Percentiles rank a stretch among this genome's conserved stretches.
Evolutionary conservation across 1,284 basidiomycete genomes (phyloP).

Genomic region (Lignosus rhinocerotis): DNA sequence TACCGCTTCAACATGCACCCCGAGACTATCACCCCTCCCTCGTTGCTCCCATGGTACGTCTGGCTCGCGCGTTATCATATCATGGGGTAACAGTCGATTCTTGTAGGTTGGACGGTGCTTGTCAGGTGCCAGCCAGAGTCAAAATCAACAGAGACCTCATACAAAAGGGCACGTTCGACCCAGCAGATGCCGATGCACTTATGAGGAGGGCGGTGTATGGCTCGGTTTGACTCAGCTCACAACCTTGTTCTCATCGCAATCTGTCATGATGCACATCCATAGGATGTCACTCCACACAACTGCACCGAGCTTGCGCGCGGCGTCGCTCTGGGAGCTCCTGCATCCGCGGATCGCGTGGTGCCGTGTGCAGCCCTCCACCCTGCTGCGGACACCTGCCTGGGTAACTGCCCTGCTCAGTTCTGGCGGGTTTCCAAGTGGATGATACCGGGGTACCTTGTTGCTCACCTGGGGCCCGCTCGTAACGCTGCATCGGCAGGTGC

Average conservation of each 20-base stretch:
- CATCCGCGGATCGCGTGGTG: background rate
- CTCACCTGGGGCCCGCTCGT: background rate
- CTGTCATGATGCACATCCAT: background rate
- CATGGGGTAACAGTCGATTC: background rate
- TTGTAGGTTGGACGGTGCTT: background rate
- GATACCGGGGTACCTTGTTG: background rate
- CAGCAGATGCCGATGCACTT: background rate
- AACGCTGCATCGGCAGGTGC: background rate
- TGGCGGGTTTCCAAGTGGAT: background rate
- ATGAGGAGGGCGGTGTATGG: background rate
- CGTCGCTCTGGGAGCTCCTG: background rate
- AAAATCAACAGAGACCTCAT: background rate
- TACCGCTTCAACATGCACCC: background rate
- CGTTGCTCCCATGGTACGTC: background rate
- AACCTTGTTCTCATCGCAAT: background rate
- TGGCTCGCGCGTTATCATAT: background rate
- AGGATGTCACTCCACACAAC: background rate
- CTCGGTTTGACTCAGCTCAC: background rate
- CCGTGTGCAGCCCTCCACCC: background rate
- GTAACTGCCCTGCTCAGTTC: background rate
- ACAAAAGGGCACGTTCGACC: background rate
- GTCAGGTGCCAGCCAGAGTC: background rate
- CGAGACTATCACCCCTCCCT: background rate
- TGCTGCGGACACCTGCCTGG: background rate
- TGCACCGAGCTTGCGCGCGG: background rate